Conservation (phyloP, 345 rosid species). For the Salix brachista region DNA sequence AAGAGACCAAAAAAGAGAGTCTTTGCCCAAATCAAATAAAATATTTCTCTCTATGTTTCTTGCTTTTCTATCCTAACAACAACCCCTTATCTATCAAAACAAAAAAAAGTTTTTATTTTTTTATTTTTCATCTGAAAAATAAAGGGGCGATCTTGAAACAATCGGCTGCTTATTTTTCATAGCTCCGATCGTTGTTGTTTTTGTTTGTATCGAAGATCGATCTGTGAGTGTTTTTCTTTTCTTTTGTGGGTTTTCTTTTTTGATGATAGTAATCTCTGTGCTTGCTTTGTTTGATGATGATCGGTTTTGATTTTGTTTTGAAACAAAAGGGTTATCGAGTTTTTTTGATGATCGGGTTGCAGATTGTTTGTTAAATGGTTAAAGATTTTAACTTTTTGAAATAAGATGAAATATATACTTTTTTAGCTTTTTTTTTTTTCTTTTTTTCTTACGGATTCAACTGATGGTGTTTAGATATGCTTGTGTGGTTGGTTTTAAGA, state of each 20-base stretch:
- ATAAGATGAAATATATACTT: neutral
- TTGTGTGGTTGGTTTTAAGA: neutral
- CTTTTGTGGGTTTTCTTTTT: neutral
- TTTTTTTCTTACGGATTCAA: neutral
- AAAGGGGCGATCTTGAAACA: slow-evolving; percentile 6
- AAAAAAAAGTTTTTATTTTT: neutral
- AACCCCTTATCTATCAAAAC: neutral
- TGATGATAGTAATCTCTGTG: neutral
- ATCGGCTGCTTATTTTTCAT: neutral
- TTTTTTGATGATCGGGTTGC: slow-evolving; percentile 33
- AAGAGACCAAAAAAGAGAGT: neutral
- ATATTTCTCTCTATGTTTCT: no score
- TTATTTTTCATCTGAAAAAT: neutral
- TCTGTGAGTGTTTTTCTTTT: slow-evolving; percentile 41
- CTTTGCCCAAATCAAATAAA: neutral
- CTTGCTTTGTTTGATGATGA: neutral
- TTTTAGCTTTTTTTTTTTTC: neutral
- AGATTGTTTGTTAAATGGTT: slow-evolving; percentile 2
- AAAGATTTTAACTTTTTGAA: neutral
- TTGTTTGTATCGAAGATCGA: slow-evolving; percentile 36
- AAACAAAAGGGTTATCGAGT: neutral
- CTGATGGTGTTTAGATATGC: neutral
- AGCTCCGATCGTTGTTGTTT: slow-evolving; percentile 39
- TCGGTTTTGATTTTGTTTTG: neutral
- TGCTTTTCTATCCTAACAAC: neutral